Conservation (phyloP, 108 stramenopile species). For the Fistulifera solaris region DNA sequence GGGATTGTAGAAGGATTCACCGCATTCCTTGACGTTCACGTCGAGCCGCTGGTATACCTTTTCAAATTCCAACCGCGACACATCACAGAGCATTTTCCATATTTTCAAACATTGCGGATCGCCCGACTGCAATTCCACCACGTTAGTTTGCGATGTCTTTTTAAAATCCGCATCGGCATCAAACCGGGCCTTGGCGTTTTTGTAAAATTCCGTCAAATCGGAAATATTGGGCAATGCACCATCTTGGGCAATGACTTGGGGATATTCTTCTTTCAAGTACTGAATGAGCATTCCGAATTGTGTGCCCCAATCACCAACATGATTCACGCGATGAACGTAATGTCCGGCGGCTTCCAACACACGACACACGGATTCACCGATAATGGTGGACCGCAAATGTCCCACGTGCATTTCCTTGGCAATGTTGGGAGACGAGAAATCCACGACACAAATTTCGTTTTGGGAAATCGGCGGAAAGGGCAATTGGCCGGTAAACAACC, state of each 20-base stretch:
- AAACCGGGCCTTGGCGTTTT: constrained; percentile 89
- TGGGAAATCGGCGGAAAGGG: constrained; percentile 35
- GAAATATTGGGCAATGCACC: constrained; percentile 72
- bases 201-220: constrained; percentile 96
- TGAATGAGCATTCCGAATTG: constrained; percentile 99
- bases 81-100: constrained; percentile 93
- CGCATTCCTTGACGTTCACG: constrained; percentile 86
- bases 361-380: constrained; percentile 95
- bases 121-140: constrained; percentile 94
- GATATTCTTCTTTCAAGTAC: constrained; percentile 93
- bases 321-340: constrained; percentile 88
- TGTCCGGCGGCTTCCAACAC: constrained; percentile 91
- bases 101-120: constrained; percentile 81
- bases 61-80: constrained; percentile 89
- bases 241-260: constrained; percentile 27
- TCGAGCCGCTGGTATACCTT: constrained; percentile 96
- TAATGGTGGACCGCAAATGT: constrained; percentile 96
- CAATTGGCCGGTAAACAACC: constrained; percentile 15
- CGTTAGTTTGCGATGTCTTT: constrained; percentile 85
- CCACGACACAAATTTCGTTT: constrained; percentile 74
- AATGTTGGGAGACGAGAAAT: constrained; percentile 99
- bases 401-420: constrained; percentile 99
- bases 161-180: constrained; percentile 94
- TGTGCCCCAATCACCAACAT: constrained; percentile 99
- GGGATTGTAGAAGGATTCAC: constrained; percentile 99